These are phyloP conservation scores for Wickerhamiella slavikovae DNA, from an alignment of 805 yeast species.

Conservation along the genomic window DNA sequence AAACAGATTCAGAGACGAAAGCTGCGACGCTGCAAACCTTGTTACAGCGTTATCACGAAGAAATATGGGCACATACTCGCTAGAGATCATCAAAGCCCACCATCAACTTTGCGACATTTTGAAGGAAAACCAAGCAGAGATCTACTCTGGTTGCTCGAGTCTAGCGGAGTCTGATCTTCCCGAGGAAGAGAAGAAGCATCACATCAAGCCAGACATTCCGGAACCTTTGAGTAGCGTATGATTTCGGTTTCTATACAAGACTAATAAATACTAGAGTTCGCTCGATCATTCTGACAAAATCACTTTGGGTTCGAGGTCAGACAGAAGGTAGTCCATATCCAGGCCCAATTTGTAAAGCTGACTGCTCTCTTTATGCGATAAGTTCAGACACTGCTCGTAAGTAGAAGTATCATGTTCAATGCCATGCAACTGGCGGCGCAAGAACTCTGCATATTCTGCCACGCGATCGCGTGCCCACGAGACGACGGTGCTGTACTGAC, in stretches of 20 bases:
- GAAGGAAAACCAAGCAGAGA: slow-evolving; percentile 45
- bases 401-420: slow-evolving; percentile 27
- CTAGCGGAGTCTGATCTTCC: slow-evolving; percentile 70
- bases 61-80: slow-evolving; percentile 55
- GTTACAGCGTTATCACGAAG: slow-evolving; percentile 63
- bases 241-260: too few species aligned
- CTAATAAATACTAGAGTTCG: too few species aligned
- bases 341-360: slow-evolving; percentile 46
- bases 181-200: too few species aligned
- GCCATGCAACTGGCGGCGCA: slow-evolving; percentile 41
- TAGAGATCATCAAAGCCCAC: slow-evolving; percentile 52
- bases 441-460: slow-evolving; percentile 32
- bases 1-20: slow-evolving; percentile 58
- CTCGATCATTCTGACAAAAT: too few species aligned
- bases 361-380: slow-evolving; percentile 35
- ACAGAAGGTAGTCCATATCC: slow-evolving; percentile 52
- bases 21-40: slow-evolving; percentile 50
- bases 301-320: too few species aligned
- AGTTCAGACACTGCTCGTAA: slow-evolving; percentile 33
- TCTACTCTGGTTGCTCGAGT: too few species aligned
- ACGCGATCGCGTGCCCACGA: slow-evolving; percentile 58
- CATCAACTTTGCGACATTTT: slow-evolving; percentile 34
- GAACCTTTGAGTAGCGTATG: too few species aligned
- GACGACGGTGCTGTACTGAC: slow-evolving; percentile 38
- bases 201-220: too few species aligned